Evolutionary conservation across 2,329 filamentous ascomycete genomes (phyloP).

Genomic region (Teratosphaeria destructans): DNA sequence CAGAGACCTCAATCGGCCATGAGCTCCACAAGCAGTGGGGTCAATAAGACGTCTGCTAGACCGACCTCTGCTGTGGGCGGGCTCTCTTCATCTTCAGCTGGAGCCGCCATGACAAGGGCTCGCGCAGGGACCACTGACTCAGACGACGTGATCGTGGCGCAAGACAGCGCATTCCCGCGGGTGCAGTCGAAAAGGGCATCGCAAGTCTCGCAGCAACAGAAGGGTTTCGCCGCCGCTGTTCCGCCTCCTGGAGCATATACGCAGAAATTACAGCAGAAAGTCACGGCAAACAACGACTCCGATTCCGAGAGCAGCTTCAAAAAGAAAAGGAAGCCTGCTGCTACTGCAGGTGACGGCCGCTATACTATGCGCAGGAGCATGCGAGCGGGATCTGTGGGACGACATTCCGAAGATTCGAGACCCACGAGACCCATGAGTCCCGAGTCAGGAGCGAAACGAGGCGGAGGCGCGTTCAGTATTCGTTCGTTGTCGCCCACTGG

Average conservation of each 20-base stretch:
- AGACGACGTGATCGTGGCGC: neutral
- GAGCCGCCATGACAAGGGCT: neutral
- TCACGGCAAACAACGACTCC: slow-evolving; percentile 35
- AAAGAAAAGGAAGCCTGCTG: slow-evolving; percentile 32
- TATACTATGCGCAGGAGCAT: slow-evolving; percentile 64
- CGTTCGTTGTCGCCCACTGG: slow-evolving; percentile 59
- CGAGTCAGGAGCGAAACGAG: slow-evolving; percentile 16
- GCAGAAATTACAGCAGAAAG: slow-evolving; percentile 16
- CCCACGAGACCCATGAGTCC: slow-evolving; percentile 35
- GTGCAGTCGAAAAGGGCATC: slow-evolving; percentile 9
- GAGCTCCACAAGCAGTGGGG: neutral
- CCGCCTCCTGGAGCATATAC: slow-evolving; percentile 5
- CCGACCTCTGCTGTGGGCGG: slow-evolving; percentile 1
- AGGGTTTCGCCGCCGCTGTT: neutral
- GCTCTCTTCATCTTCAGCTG: slow-evolving; percentile 1
- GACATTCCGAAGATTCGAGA: slow-evolving; percentile 1
- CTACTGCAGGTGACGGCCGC: slow-evolving; percentile 25
- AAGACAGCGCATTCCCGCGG: slow-evolving; percentile 3
- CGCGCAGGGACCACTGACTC: neutral
- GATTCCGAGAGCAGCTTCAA: slow-evolving; percentile 65
- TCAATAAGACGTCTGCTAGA: neutral
- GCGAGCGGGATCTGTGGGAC: slow-evolving; percentile 42
- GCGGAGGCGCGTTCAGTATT: slow-evolving; percentile 43
- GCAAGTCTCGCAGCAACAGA: slow-evolving; percentile 2
- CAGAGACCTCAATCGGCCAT: slow-evolving; percentile 10